A percentile compares a stretch with the other conserved stretches of the same genome.
Conservation (phyloP, 2,329 filamentous ascomycete genomes). For the Lasiodiplodia sp. region DNA sequence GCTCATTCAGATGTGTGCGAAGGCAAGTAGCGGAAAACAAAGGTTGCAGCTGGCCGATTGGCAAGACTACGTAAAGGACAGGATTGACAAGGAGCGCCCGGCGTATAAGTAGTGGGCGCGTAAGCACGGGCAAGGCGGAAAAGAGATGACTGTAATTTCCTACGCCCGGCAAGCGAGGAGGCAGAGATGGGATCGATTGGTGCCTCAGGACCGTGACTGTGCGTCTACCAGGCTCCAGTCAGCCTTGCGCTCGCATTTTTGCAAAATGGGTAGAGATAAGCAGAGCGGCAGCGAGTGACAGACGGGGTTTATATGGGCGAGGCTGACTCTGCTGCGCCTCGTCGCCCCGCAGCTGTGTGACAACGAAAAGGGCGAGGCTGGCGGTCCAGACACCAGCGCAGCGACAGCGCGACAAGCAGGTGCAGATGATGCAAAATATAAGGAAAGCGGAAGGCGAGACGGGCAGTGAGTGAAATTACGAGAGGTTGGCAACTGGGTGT, state of each 20-base stretch:
- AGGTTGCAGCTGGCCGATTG: not conserved
- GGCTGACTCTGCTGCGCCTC: conserved; percentile 27
- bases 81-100: not conserved
- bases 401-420: not conserved
- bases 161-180: conserved; percentile 11
- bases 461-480: not conserved
- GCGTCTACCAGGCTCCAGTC: conserved; percentile 16
- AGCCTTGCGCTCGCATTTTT: conserved; percentile 17
- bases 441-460: not conserved
- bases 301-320: conserved; percentile 15
- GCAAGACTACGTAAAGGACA: conserved; percentile 4
- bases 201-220: not conserved
- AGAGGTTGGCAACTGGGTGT: not conserved
- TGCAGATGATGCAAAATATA: not conserved
- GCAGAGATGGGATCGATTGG: not conserved
- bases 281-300: not conserved
- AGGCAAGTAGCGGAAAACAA: not conserved
- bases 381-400: not conserved
- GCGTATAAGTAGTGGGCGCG: conserved; percentile 3
- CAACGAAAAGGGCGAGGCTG: conserved; percentile 4
- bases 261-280: not conserved
- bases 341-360: conserved; percentile 19
- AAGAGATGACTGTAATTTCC: conserved; percentile 5
- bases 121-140: conserved; percentile 23
- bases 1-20: conserved; percentile 1